A percentile compares a stretch with the other conserved stretches of the same genome.
Evolutionary conservation across 140 eudicot species (phyloP).

Genomic region (Eryngium alpinum): DNA sequence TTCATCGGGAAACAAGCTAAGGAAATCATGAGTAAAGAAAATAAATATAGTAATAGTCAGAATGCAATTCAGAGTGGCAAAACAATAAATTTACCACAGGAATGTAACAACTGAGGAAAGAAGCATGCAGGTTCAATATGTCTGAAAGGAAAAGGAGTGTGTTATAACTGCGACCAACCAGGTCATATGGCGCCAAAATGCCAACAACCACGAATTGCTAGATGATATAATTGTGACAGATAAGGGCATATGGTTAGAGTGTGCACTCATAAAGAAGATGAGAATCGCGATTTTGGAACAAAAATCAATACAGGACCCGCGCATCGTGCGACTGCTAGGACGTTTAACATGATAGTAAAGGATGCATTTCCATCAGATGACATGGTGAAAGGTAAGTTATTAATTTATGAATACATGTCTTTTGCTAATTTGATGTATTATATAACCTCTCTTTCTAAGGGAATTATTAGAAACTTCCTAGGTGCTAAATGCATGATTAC

Average conservation of each 20-base stretch:
- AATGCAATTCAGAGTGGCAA: neutral
- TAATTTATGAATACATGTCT: no score
- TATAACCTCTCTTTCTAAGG: no score
- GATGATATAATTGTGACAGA: neutral
- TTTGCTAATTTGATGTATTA: no score
- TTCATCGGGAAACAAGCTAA: neutral
- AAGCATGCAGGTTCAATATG: neutral
- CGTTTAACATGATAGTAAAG: neutral
- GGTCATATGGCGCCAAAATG: neutral
- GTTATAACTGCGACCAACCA: neutral
- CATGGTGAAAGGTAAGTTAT: neutral
- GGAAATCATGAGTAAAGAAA: neutral
- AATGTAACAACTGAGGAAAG: neutral
- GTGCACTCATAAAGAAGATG: neutral
- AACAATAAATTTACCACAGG: neutral
- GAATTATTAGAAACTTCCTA: no score
- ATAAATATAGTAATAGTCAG: neutral
- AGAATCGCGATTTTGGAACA: neutral
- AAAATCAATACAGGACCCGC: neutral
- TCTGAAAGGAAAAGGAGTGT: neutral
- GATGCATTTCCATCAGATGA: neutral
- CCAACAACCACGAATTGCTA: neutral
- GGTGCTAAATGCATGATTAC: no score
- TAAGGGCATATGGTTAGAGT: neutral
- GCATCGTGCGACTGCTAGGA: neutral